These are phyloP conservation scores for Agaricus blazei DNA, from an alignment of 768 basidiomycete genomes.

Conservation along the genomic window DNA sequence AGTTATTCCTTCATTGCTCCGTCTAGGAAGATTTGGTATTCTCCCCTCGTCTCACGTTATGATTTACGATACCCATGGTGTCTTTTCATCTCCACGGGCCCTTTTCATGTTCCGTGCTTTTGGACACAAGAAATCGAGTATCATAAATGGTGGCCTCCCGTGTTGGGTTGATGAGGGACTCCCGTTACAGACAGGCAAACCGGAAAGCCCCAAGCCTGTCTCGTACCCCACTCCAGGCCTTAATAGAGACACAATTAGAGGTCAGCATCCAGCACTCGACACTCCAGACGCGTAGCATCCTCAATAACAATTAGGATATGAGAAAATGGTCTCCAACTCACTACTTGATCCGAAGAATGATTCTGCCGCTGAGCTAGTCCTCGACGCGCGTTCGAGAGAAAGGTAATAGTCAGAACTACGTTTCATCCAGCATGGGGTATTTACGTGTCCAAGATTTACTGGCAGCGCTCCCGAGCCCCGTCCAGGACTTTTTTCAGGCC, in stretches of 20 bases:
- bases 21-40: constrained; percentile 65
- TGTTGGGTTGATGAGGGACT: constrained; percentile 69
- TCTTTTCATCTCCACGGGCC: constrained; percentile 91
- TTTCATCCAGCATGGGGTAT: neutral
- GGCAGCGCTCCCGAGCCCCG: constrained; percentile 88
- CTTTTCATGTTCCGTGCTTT: constrained; percentile 94
- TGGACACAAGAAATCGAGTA: constrained; percentile 79
- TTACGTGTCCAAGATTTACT: constrained; percentile 50
- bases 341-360: constrained; percentile 36
- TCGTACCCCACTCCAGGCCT: constrained; percentile 52
- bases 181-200: constrained; percentile 38
- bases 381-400: constrained; percentile 85
- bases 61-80: constrained; percentile 84
- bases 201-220: constrained; percentile 20
- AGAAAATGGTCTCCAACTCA: constrained; percentile 75
- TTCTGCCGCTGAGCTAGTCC: constrained; percentile 56
- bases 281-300: neutral
- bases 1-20: neutral
- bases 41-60: constrained; percentile 73
- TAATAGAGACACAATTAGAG: constrained; percentile 45
- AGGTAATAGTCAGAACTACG: constrained; percentile 41
- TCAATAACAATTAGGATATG: constrained; percentile 53
- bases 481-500: constrained; percentile 81
- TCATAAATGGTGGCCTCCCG: constrained; percentile 92
- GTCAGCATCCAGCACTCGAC: constrained; percentile 27